Percentiles rank a stretch among this genome's conserved stretches.
Conservation (phyloP, 208 protist species). For the Acanthamoeba royreba region DNA sequence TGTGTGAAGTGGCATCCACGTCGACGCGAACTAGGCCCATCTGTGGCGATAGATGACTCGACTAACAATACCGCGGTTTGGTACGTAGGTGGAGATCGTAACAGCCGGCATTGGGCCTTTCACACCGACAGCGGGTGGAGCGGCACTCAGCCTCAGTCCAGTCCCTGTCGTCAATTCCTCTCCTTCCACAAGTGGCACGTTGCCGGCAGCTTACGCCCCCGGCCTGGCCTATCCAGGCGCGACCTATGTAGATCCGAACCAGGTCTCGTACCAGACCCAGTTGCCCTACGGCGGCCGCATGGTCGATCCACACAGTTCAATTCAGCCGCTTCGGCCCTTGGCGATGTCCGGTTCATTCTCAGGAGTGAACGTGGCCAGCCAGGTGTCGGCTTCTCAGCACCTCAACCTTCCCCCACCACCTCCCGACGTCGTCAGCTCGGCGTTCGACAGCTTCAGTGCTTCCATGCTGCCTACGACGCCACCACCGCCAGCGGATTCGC, state of each 20-base stretch:
- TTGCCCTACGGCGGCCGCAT: background rate
- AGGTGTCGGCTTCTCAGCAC: background rate
- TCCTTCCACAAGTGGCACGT: background rate
- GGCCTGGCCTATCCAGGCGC: background rate
- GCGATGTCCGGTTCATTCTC: no score
- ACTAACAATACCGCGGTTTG: no score
- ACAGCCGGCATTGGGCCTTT: no score
- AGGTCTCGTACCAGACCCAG: background rate
- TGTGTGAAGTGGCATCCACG: no score
- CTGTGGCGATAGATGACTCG: no score
- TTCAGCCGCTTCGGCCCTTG: background rate
- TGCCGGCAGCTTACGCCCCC: background rate
- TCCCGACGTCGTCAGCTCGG: background rate
- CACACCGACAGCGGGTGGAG: no score
- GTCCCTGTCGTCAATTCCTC: no score
- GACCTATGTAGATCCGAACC: background rate
- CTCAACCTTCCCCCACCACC: background rate
- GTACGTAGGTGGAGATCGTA: no score
- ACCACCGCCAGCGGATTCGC: background rate
- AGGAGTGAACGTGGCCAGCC: no score
- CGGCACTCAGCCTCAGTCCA: no score
- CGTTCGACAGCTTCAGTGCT: background rate
- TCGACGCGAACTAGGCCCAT: no score
- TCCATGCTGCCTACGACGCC: background rate
- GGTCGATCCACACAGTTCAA: background rate